Conservation (phyloP, 169 alveolate species). For the Plasmodium reichenowi region DNA sequence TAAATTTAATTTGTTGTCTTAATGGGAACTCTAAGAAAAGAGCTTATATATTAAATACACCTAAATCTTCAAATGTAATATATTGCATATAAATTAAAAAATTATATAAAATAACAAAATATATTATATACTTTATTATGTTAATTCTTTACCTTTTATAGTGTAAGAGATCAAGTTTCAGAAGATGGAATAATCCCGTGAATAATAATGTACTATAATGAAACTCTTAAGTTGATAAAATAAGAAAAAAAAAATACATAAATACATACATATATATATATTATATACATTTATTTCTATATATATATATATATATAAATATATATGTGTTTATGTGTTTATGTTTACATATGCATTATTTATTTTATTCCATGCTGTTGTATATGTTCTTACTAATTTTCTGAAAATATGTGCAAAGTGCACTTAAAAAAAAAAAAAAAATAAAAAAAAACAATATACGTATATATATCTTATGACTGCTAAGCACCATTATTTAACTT, state of each 20-base stretch:
- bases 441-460: neutral
- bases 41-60: slow-evolving; percentile 61
- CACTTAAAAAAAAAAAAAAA: neutral
- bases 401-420: neutral
- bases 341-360: neutral
- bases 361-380: no score
- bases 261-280: neutral
- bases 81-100: neutral
- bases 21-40: slow-evolving; percentile 48
- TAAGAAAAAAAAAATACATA: slow-evolving; percentile 18
- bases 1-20: slow-evolving; percentile 64
- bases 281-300: slow-evolving; percentile 1
- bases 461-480: slow-evolving; percentile 3
- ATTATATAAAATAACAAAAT: neutral
- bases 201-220: slow-evolving; percentile 56
- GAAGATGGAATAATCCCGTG: slow-evolving; percentile 75
- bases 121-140: neutral
- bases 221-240: neutral
- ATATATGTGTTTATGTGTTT: neutral
- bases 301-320: neutral
- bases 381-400: neutral
- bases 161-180: slow-evolving; percentile 34
- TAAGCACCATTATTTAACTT: slow-evolving; percentile 7
- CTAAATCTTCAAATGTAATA: slow-evolving; percentile 51
- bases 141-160: slow-evolving; percentile 15